Base-by-base conservation (phyloP, 306 rosid species). In the Glycine soja region DNA sequence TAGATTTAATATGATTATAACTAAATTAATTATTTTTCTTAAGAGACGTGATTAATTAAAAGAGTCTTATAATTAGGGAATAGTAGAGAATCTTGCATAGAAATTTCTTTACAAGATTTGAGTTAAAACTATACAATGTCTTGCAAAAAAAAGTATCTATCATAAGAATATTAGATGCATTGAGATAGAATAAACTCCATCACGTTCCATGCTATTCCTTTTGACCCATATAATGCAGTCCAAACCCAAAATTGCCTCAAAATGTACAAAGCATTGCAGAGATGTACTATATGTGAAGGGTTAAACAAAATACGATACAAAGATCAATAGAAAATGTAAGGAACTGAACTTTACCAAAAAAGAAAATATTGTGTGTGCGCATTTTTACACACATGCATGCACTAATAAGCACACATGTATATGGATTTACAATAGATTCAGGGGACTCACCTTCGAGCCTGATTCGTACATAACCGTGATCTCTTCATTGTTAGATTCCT, bases 391-490 rank as follows among this genome's bases (percentile, higher is more conserved):
- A 24, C 30, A 24, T 24, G 30, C 2, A 14, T 9, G 24, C 13
- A 19, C 30, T 24, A 24, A 24, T 24, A 24, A 24, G 30, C 30
- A 24, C n/a, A 24, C 40, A 36, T 36, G 40, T 36, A 0, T 2
- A 4, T 36, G 30, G 30, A 24, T 36, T 3, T 4, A 36, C 19
- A 67, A 62, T 10, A 50, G 50, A 82, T 54, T 52, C 54, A 48
- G 62, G 58, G 59, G 72, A 89, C 92, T 90, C 54, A 95, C 99
- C 65, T 12, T 88, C 36, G 86, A 82, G 74, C 92, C 98, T 9
- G 96, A 81, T 58, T 87, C 85, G 76, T 69, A 71, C 15, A 70
- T 82, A 66, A 91, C 51, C 14, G 80, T 86, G 84, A 95, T 70
- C 63, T 88, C 89, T 16, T 82, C 79, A 14, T 72, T 87, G 14